phyloP scores from a whole-genome alignment of 2,329 filamentous ascomycete species.

The Herpotrichia juniperi region DNA sequence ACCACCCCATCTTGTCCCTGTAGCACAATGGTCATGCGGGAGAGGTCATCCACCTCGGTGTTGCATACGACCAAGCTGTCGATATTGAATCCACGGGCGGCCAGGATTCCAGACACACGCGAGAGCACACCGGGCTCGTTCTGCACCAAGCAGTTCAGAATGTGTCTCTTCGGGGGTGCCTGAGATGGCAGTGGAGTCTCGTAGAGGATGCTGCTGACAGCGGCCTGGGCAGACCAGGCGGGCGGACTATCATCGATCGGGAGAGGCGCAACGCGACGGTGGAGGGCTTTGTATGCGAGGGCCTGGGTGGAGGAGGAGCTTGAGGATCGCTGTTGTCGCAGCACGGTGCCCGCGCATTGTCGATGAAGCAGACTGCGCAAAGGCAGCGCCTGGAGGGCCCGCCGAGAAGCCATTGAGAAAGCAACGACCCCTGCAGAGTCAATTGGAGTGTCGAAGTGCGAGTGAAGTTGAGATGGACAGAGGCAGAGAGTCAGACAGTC shows the following conservation, averaged over 20 bases:
- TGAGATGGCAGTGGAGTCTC: constrained; percentile 88
- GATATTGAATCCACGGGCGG: constrained; percentile 97
- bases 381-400: constrained; percentile 46
- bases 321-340: constrained; percentile 44
- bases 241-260: constrained; percentile 76
- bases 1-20: constrained; percentile 96
- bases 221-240: constrained; percentile 87
- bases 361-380: constrained; percentile 39
- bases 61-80: constrained; percentile 97
- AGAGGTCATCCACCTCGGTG: constrained; percentile 95
- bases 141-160: constrained; percentile 98
- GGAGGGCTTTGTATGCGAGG: constrained; percentile 95
- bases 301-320: constrained; percentile 81
- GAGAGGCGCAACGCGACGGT: constrained; percentile 86
- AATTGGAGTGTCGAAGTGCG: constrained; percentile 23
- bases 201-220: constrained; percentile 98
- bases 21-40: constrained; percentile 98
- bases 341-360: constrained; percentile 32
- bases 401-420: constrained; percentile 50
- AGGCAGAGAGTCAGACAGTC: background rate
- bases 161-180: constrained; percentile 87
- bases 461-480: constrained; percentile 9
- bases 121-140: constrained; percentile 98
- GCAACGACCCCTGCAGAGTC: constrained; percentile 16
- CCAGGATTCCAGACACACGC: constrained; percentile 93